Percentiles rank a stretch among this genome's conserved stretches.
Conservation (phyloP, 306 rosid genomes). For the Prunus armeniaca region DNA sequence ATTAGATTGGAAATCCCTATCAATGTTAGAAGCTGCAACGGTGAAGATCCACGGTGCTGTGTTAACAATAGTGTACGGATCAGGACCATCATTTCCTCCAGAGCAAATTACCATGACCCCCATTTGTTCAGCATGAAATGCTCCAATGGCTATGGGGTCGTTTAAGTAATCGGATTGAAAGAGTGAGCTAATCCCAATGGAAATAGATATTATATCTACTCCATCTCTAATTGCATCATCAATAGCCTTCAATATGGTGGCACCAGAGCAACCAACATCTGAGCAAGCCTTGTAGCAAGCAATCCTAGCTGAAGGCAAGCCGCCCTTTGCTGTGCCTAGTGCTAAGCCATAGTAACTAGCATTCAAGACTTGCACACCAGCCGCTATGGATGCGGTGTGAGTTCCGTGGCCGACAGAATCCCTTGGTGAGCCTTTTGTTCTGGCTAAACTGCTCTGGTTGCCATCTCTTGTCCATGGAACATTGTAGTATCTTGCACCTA, state of each 20-base stretch:
- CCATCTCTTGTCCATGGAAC: constrained; percentile 9
- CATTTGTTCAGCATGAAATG: constrained; percentile 81
- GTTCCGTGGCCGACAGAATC: constrained; percentile 86
- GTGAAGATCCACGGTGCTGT: constrained; percentile 95
- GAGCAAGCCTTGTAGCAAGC: constrained; percentile 84
- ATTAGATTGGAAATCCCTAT: constrained; percentile 67
- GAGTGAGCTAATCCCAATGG: constrained; percentile 67
- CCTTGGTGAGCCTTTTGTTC: constrained; percentile 63
- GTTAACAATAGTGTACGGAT: constrained; percentile 66
- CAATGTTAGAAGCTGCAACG: constrained; percentile 89
- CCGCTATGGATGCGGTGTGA: constrained; percentile 82
- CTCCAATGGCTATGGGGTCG: constrained; percentile 91
- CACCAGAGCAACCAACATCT: constrained; percentile 70
- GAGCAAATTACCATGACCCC: constrained; percentile 90
- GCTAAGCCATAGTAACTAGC: constrained; percentile 83
- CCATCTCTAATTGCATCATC: constrained; percentile 94
- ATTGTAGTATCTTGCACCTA: constrained; percentile 90
- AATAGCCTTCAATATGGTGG: constrained; percentile 70
- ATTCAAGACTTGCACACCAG: constrained; percentile 55
- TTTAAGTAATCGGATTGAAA: constrained; percentile 60
- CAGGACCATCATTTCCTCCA: constrained; percentile 92
- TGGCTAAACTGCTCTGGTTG: constrained; percentile 31
- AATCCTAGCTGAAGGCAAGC: constrained; percentile 67
- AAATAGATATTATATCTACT: constrained; percentile 83
- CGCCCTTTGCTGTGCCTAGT: constrained; percentile 80